Evolutionary conservation across 139 green algal genomes (phyloP).

Genomic region (Chlamydomonas sp.): DNA sequence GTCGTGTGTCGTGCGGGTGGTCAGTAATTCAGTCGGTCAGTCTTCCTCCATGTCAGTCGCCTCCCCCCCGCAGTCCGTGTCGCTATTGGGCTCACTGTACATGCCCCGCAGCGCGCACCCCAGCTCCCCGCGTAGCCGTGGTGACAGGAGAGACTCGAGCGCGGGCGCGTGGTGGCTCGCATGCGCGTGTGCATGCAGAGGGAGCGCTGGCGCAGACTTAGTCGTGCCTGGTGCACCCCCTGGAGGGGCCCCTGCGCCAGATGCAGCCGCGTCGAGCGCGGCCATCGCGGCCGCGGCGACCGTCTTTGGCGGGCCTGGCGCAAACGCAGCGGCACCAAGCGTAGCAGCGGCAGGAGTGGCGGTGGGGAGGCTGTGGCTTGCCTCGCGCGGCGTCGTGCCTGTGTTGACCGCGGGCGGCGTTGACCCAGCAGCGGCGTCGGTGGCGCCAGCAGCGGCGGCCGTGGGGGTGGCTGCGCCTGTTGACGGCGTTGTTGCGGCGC

Average conservation of each 20-base stretch:
- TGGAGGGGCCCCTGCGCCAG: too few relatives aligned
- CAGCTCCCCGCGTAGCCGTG: not conserved
- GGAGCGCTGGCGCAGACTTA: not conserved
- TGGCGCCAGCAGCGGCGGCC: not conserved
- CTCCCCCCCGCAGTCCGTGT: not conserved
- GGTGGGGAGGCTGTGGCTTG: too few relatives aligned
- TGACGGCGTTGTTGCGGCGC: not conserved
- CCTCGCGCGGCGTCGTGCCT: too few relatives aligned
- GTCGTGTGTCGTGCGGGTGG: too few relatives aligned
- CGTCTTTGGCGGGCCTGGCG: not conserved
- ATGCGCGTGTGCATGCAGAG: not conserved
- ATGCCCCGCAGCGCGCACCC: not conserved
- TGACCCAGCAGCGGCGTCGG: not conserved
- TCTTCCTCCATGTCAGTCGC: constrained; percentile 11
- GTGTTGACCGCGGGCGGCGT: not conserved
- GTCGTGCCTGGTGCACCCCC: not conserved
- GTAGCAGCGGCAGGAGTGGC: not conserved
- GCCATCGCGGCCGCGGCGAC: not conserved
- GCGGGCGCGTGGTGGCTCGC: not conserved
- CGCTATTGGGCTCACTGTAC: not conserved
- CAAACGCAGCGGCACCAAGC: not conserved
- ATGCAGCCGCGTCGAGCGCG: not conserved
- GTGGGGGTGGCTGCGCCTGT: not conserved
- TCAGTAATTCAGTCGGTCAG: too few relatives aligned
- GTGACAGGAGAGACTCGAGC: constrained; percentile 7